phyloP scores from a whole-genome alignment of 768 basidiomycete genomes.

The Leccinellum albellum region DNA sequence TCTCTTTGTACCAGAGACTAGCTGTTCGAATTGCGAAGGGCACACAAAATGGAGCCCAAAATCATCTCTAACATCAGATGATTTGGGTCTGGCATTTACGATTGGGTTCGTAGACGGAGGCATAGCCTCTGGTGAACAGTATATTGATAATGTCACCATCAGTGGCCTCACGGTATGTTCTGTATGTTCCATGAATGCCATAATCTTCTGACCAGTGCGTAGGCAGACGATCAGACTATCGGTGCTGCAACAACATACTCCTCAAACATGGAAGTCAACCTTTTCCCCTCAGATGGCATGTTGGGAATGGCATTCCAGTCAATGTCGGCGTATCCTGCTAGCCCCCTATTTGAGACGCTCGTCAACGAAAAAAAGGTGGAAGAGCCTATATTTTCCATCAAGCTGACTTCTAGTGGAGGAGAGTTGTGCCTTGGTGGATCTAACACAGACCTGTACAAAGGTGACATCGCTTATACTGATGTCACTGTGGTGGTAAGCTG shows the following conservation, averaged over 20 bases:
- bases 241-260: not conserved
- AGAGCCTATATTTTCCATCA: not conserved
- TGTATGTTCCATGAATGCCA: not conserved
- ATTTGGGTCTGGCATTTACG: not conserved
- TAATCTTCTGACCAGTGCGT: not conserved
- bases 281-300: not conserved
- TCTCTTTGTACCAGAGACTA: not conserved
- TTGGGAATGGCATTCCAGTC: not conserved
- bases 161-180: not conserved
- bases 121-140: not conserved
- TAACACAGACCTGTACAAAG: not conserved
- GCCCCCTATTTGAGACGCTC: not conserved
- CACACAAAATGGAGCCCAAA: not conserved
- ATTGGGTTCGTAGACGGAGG: not conserved
- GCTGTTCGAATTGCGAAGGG: not conserved
- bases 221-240: not conserved
- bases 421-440: not conserved
- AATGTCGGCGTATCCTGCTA: not conserved
- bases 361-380: not conserved
- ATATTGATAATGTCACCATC: not conserved
- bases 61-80: not conserved
- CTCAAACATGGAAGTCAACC: not conserved
- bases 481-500: not conserved
- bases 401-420: not conserved
- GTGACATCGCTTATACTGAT: not conserved